Evolutionary conservation across 2,329 filamentous ascomycete genomes (phyloP).

Genomic region (Aquanectria penicillioides): DNA sequence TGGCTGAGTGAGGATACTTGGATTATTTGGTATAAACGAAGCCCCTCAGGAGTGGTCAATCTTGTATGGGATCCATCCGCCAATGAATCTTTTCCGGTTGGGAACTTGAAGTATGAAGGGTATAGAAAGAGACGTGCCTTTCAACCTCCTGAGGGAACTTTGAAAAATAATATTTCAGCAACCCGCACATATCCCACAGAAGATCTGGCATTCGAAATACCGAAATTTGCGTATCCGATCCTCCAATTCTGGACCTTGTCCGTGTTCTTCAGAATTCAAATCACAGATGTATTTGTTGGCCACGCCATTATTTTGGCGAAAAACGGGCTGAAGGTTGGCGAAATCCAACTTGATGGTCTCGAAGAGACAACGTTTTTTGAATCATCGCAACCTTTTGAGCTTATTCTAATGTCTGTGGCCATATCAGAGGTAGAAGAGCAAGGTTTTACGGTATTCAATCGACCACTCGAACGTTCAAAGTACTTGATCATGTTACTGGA

Average conservation of each 20-base stretch:
- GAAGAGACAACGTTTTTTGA: conserved; percentile 17
- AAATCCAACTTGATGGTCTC: conserved; percentile 6
- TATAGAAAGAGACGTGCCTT: neutral
- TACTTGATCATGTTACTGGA: conserved; percentile 12
- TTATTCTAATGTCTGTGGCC: conserved; percentile 11
- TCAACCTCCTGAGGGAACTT: neutral
- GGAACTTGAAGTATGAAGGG: too few species aligned
- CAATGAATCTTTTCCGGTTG: neutral
- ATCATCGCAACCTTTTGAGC: neutral
- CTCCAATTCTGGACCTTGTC: conserved; percentile 30
- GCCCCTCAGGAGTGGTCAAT: neutral
- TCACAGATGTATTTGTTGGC: conserved; percentile 5
- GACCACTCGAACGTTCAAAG: too few species aligned
- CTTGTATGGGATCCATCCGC: conserved; percentile 16
- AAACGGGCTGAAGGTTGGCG: neutral
- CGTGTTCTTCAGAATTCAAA: neutral
- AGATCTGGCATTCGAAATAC: neutral
- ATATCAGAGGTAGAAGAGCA: too few species aligned
- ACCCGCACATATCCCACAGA: neutral
- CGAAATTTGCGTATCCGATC: neutral
- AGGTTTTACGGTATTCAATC: too few species aligned
- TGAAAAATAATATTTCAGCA: neutral
- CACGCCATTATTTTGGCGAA: neutral
- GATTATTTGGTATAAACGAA: conserved; percentile 29
- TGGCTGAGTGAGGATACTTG: conserved; percentile 10